Evolutionary conservation across 2,329 filamentous ascomycete species (phyloP).

Genomic region (Paramyrothecium sp.): DNA sequence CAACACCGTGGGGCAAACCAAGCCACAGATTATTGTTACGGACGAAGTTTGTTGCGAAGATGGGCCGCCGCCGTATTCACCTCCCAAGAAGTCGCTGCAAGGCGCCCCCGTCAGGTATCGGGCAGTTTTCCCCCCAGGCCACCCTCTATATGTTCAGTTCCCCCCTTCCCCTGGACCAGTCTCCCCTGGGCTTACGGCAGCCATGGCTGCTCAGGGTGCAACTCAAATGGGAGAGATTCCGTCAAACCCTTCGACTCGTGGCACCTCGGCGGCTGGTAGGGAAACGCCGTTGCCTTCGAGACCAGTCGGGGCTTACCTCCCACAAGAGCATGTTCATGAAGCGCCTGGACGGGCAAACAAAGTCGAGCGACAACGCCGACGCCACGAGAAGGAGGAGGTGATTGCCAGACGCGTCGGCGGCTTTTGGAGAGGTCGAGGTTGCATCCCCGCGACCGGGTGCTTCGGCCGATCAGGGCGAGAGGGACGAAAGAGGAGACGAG

Average conservation of each 20-base stretch:
- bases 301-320: slow-evolving; percentile 42
- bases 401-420: slow-evolving; percentile 56
- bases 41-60: slow-evolving; percentile 33
- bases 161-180: slow-evolving; percentile 60
- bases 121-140: slow-evolving; percentile 57
- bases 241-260: slow-evolving; percentile 39
- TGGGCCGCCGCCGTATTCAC: slow-evolving; percentile 56
- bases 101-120: slow-evolving; percentile 46
- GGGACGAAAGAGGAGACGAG: slow-evolving; percentile 60
- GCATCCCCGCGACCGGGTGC: slow-evolving; percentile 61
- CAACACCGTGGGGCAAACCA: slow-evolving; percentile 26
- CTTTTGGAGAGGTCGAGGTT: slow-evolving; percentile 65
- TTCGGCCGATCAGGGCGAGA: slow-evolving; percentile 63
- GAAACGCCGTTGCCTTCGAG: slow-evolving; percentile 39
- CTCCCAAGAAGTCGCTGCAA: slow-evolving; percentile 35
- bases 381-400: slow-evolving; percentile 65
- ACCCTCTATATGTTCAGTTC: slow-evolving; percentile 43
- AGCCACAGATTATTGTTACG: slow-evolving; percentile 36
- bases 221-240: slow-evolving; percentile 61
- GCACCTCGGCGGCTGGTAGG: slow-evolving; percentile 11
- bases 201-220: slow-evolving; percentile 61
- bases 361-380: slow-evolving; percentile 50
- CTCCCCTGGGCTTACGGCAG: slow-evolving; percentile 60
- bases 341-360: slow-evolving; percentile 40
- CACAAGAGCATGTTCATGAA: slow-evolving; percentile 40